Conservation (phyloP, 2,329 filamentous ascomycete species). For the Penicillium freii region DNA sequence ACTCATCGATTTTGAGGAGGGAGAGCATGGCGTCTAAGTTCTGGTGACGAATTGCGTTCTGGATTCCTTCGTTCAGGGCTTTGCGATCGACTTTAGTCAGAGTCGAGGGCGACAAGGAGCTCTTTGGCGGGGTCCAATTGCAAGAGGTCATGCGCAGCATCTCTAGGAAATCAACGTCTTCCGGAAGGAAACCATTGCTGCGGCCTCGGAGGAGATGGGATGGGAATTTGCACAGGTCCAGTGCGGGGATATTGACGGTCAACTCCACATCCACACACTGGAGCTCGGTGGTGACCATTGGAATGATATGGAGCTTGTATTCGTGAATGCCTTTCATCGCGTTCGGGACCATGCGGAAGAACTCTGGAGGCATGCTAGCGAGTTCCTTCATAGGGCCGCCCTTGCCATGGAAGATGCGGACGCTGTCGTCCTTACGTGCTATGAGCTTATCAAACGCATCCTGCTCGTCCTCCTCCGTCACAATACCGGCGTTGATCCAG, state of each 20-base stretch:
- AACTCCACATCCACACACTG: constrained; percentile 4
- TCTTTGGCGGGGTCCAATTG: constrained; percentile 5
- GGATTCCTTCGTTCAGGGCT: constrained; percentile 41
- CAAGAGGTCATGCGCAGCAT: constrained; percentile 34
- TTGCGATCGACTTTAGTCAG: constrained; percentile 27
- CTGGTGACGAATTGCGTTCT: constrained; percentile 36
- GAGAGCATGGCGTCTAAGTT: constrained; percentile 33
- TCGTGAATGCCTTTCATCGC: constrained; percentile 3
- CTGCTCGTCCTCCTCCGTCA: constrained; percentile 21
- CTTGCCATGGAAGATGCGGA: constrained; percentile 18
- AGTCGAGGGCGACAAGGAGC: neutral
- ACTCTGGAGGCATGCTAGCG: neutral
- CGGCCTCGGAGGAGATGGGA: constrained; percentile 31
- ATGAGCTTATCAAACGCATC: constrained; percentile 24
- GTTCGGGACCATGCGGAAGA: neutral
- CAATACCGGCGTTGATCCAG: constrained; percentile 31
- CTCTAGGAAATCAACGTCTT: constrained; percentile 36
- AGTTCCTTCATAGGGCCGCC: neutral
- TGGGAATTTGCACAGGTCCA: constrained; percentile 27
- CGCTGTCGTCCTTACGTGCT: constrained; percentile 12
- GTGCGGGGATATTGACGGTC: constrained; percentile 20
- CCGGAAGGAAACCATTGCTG: constrained; percentile 29
- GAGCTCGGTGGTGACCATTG: constrained; percentile 23
- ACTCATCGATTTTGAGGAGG: constrained; percentile 43
- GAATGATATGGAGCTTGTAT: constrained; percentile 25